Conservation (phyloP, 345 rosid species). For the Iberis pinnata region DNA sequence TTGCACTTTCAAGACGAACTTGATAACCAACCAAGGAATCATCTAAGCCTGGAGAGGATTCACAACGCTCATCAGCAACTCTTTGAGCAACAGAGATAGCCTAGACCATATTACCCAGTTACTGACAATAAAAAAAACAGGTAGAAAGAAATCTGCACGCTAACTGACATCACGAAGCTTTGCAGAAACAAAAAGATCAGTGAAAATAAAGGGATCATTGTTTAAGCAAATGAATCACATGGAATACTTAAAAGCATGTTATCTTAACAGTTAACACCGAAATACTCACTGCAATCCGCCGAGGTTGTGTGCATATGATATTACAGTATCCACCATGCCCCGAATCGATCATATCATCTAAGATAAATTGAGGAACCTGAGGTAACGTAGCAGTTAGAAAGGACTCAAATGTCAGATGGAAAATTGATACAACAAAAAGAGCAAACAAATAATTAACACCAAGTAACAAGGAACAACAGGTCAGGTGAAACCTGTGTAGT, state of each 20-base stretch:
- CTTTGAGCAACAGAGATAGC: slow-evolving; percentile 97
- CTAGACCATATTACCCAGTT: slow-evolving; percentile 38
- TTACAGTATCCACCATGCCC: slow-evolving; percentile 73
- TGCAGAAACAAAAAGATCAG: background rate
- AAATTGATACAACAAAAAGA: slow-evolving; percentile 3
- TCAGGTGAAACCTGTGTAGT: slow-evolving; percentile 68
- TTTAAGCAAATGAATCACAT: slow-evolving; percentile 15
- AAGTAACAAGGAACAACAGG: slow-evolving; percentile 1
- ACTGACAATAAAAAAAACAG: slow-evolving; percentile 11
- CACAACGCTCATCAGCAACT: slow-evolving; percentile 92
- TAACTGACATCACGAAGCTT: background rate
- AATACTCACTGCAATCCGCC: slow-evolving; percentile 73
- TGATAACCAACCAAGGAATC: slow-evolving; percentile 94
- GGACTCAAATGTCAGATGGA: slow-evolving; percentile 14
- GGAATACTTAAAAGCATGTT: background rate
- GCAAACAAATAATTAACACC: slow-evolving; percentile 2
- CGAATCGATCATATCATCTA: slow-evolving; percentile 89
- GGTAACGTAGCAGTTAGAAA: slow-evolving; percentile 21
- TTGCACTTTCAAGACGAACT: slow-evolving; percentile 92
- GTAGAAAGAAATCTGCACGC: slow-evolving; percentile 8
- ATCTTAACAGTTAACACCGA: slow-evolving; percentile 18
- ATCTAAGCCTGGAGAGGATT: slow-evolving; percentile 69
- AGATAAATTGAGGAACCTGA: slow-evolving; percentile 88
- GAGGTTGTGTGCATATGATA: slow-evolving; percentile 93
- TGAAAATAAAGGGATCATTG: background rate